Conservation (phyloP, 768 basidiomycete genomes). For the Albatrellus ellisii region DNA sequence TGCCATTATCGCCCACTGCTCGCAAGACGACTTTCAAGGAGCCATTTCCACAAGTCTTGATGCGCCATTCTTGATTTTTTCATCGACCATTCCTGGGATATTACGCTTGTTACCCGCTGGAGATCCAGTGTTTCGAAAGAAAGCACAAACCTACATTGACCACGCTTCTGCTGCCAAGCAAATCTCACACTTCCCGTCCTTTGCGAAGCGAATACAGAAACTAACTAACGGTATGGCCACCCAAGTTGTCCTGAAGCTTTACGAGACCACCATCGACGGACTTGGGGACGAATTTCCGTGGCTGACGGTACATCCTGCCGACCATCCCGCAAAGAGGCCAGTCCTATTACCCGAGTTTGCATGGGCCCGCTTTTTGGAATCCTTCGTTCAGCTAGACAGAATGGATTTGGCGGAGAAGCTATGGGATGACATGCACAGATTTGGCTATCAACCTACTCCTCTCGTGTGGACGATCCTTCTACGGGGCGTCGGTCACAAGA, state of each 20-base stretch:
- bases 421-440: slow-evolving; percentile 52
- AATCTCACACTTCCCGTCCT: slow-evolving; percentile 30
- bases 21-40: slow-evolving; percentile 40
- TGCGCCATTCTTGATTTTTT: slow-evolving; percentile 24
- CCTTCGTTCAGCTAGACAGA: slow-evolving; percentile 43
- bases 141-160: slow-evolving; percentile 30
- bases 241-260: slow-evolving; percentile 30
- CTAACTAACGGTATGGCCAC: slow-evolving; percentile 26
- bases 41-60: slow-evolving; percentile 34
- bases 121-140: slow-evolving; percentile 29
- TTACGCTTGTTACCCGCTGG: slow-evolving; percentile 31
- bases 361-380: slow-evolving; percentile 56
- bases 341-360: slow-evolving; percentile 40
- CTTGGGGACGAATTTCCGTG: slow-evolving; percentile 39
- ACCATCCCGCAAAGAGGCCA: slow-evolving; percentile 24
- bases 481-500: slow-evolving; percentile 41
- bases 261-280: slow-evolving; percentile 35
- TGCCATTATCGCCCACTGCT: slow-evolving; percentile 48
- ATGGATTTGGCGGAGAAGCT: slow-evolving; percentile 45
- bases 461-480: slow-evolving; percentile 64
- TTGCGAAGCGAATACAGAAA: slow-evolving; percentile 37
- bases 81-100: slow-evolving; percentile 25
- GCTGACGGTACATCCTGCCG: slow-evolving; percentile 31
- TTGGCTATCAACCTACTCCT: slow-evolving; percentile 36
- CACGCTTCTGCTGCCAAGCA: slow-evolving; percentile 37